phyloP scores from a whole-genome alignment of 345 rosid species.

The Noccaea caerulescens region DNA sequence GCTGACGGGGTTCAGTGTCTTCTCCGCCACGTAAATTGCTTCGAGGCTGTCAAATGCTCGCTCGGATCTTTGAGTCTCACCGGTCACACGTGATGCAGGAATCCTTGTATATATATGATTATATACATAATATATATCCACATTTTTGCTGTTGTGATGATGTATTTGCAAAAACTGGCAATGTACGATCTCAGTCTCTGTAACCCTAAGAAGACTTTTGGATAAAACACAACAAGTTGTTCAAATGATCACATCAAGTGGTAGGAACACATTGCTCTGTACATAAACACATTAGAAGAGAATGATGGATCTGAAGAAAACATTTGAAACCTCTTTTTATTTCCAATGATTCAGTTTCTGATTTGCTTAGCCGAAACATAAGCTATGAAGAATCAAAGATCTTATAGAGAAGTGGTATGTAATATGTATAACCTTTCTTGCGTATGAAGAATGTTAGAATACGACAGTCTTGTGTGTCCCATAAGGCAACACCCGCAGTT shows the following conservation, averaged over 20 bases:
- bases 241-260: conserved; percentile 23
- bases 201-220: conserved; percentile 38
- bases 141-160: conserved; percentile 42
- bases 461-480: conserved; percentile 76
- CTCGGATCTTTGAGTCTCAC: conserved; percentile 57
- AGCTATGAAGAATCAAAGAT: conserved; percentile 17
- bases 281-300: conserved; percentile 34
- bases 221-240: conserved; percentile 26
- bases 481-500: conserved; percentile 79
- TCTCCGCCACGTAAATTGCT: conserved; percentile 61
- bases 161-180: conserved; percentile 35
- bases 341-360: conserved; percentile 27
- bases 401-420: conserved; percentile 27
- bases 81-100: conserved; percentile 43
- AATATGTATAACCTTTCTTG: conserved; percentile 1
- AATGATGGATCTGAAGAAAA: conserved; percentile 4
- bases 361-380: conserved; percentile 17
- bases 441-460: conserved; percentile 50
- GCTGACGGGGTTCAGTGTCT: conserved; percentile 74
- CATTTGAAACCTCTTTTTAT: background rate
- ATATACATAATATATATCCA: conserved; percentile 29
- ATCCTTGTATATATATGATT: conserved; percentile 23
- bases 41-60: conserved; percentile 57
- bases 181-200: conserved; percentile 41
- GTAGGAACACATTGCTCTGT: conserved; percentile 31